Percentiles rank a stretch among this genome's conserved stretches.
phyloP scores from a whole-genome alignment of 192 early-diverging fungal species.

The Coemansia sp. region DNA sequence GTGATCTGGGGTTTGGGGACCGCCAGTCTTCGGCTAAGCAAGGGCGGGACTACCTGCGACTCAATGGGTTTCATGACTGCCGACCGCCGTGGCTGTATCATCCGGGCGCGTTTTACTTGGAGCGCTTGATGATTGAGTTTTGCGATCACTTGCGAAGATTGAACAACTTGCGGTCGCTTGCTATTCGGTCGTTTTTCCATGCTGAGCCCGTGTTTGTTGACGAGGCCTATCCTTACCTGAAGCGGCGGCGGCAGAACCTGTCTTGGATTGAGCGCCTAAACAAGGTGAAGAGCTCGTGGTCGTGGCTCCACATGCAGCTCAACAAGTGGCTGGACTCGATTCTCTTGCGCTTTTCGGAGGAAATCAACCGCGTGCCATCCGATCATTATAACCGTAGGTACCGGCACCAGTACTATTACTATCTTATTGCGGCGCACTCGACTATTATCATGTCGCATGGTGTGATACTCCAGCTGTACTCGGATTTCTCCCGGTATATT shows the following conservation, averaged over 20 bases:
- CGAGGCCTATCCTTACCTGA: conserved; percentile 46
- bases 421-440: conserved; percentile 51
- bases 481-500: conserved; percentile 42
- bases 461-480: conserved; percentile 45
- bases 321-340: conserved; percentile 55
- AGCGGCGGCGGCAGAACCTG: conserved; percentile 22
- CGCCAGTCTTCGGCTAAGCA: conserved; percentile 32
- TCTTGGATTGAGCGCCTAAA: conserved; percentile 45
- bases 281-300: conserved; percentile 49
- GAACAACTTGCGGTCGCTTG: conserved; percentile 48
- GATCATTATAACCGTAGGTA: conserved; percentile 50
- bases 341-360: conserved; percentile 46
- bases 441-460: conserved; percentile 54
- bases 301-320: conserved; percentile 54
- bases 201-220: conserved; percentile 42
- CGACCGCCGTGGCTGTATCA: conserved; percentile 50
- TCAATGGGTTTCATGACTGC: conserved; percentile 47
- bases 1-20: conserved; percentile 50
- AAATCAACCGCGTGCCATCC: conserved; percentile 38
- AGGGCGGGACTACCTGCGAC: conserved; percentile 30
- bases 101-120: conserved; percentile 45
- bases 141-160: conserved; percentile 50
- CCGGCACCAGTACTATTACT: conserved; percentile 40
- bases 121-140: conserved; percentile 55
- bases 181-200: conserved; percentile 48